Evolutionary conservation across 2,329 filamentous ascomycete genomes (phyloP).

Genomic region (Emydomyces testavorans): DNA sequence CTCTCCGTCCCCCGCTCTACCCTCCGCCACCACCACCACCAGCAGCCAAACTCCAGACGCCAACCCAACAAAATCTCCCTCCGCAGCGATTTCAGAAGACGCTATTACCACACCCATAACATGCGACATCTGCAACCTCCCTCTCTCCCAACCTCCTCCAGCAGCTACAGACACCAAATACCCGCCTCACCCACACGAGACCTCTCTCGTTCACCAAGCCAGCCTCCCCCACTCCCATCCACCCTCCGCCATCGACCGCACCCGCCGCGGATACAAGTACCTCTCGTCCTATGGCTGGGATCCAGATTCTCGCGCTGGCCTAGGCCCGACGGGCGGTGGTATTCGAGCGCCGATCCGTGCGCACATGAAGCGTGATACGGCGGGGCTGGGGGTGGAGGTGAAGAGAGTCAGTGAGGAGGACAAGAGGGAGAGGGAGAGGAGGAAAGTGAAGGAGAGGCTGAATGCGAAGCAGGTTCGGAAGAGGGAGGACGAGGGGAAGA

Average conservation of each 20-base stretch:
- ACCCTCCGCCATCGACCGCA: slow-evolving; percentile 48
- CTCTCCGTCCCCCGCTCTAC: not conserved
- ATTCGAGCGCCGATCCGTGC: slow-evolving; percentile 65
- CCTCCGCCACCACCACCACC: not conserved
- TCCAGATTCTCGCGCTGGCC: slow-evolving; percentile 51
- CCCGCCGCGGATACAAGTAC: slow-evolving; percentile 44
- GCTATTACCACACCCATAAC: slow-evolving; percentile 21
- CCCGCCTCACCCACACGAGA: slow-evolving; percentile 38
- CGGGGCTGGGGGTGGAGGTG: slow-evolving; percentile 54
- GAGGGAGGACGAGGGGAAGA: slow-evolving; percentile 50
- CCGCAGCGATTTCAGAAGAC: not conserved
- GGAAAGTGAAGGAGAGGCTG: slow-evolving; percentile 39
- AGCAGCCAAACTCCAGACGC: no score
- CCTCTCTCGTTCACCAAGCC: slow-evolving; percentile 46
- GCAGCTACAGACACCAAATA: slow-evolving; percentile 17
- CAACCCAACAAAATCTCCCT: not conserved
- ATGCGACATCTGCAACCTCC: slow-evolving; percentile 53
- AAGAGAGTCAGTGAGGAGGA: slow-evolving; percentile 24
- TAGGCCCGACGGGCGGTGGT: slow-evolving; percentile 60
- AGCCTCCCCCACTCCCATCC: slow-evolving; percentile 46
- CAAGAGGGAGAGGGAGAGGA: slow-evolving; percentile 17
- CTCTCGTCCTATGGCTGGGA: slow-evolving; percentile 50
- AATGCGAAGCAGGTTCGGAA: slow-evolving; percentile 61
- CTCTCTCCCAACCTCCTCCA: slow-evolving; percentile 20
- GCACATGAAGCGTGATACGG: slow-evolving; percentile 58